Conservation (phyloP, 73 alveolate genomes). For the Tetrahymena thermophila region DNA sequence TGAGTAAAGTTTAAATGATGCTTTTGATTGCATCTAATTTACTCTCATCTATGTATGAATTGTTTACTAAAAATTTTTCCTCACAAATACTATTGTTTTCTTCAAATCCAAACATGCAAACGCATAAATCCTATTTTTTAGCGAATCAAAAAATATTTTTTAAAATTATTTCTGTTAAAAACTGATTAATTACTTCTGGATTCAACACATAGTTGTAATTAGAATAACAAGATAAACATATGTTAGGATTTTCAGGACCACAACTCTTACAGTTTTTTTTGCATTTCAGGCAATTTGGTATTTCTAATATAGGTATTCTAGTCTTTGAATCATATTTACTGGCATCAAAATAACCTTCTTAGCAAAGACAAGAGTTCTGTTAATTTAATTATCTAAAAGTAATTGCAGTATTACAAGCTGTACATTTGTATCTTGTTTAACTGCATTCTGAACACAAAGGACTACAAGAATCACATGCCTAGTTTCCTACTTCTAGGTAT, state of each 20-base stretch:
- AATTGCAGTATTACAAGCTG: background rate
- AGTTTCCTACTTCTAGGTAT: background rate
- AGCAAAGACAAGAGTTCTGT: background rate
- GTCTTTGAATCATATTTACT: background rate
- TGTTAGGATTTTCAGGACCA: background rate
- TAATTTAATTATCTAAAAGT: background rate
- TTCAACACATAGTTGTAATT: background rate
- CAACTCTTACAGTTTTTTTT: background rate
- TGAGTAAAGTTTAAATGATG: background rate
- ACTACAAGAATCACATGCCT: background rate
- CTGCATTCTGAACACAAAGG: background rate
- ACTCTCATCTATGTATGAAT: background rate
- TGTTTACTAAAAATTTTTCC: background rate
- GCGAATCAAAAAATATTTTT: too few relatives aligned
- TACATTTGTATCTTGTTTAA: background rate
- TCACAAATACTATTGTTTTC: background rate
- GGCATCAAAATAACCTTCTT: background rate
- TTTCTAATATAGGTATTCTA: background rate
- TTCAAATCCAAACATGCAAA: background rate
- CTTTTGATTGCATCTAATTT: background rate
- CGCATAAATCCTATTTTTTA: background rate
- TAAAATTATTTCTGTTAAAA: background rate
- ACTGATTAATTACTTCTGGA: background rate
- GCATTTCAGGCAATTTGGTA: background rate
- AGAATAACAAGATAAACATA: background rate